Evolutionary conservation across 495 filamentous ascomycete genomes (phyloP).

Genomic region (Talaromyces adpressus): DNA sequence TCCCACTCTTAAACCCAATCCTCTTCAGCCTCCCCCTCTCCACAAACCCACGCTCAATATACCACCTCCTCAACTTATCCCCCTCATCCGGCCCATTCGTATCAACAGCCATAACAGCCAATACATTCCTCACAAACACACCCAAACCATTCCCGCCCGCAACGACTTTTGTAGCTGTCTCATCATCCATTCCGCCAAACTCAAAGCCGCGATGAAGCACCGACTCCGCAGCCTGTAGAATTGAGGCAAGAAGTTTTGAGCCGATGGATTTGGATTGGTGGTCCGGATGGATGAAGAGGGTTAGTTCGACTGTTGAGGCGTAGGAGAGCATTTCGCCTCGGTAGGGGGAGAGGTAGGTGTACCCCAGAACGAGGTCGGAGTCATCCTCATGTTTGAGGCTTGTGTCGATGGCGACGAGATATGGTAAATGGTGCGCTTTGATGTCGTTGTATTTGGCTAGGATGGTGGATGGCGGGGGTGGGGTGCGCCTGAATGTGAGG

Average conservation of each 20-base stretch:
- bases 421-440: conserved; percentile 17
- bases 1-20: conserved; percentile 13
- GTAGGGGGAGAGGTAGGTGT: not conserved
- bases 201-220: not conserved
- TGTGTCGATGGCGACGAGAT: conserved; percentile 17
- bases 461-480: conserved; percentile 15
- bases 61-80: conserved; percentile 19
- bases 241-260: conserved; percentile 10
- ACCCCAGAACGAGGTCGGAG: conserved; percentile 18
- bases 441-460: conserved; percentile 11
- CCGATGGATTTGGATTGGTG: conserved; percentile 16
- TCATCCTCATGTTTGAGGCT: not conserved
- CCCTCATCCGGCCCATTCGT: conserved; percentile 16
- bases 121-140: conserved; percentile 15
- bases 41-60: conserved; percentile 18
- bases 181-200: not conserved
- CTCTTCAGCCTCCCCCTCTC: conserved; percentile 19
- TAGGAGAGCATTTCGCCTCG: conserved; percentile 15
- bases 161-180: not conserved
- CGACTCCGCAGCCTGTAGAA: not conserved
- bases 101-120: conserved; percentile 24
- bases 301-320: conserved; percentile 23
- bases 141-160: not conserved
- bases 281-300: conserved; percentile 21
- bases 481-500: conserved; percentile 18